Evolutionary conservation across 75 land plant genomes (phyloP), one percentile per base, ranked within the genome.

Genomic region (Chamaecyparis obtusa): DNA sequence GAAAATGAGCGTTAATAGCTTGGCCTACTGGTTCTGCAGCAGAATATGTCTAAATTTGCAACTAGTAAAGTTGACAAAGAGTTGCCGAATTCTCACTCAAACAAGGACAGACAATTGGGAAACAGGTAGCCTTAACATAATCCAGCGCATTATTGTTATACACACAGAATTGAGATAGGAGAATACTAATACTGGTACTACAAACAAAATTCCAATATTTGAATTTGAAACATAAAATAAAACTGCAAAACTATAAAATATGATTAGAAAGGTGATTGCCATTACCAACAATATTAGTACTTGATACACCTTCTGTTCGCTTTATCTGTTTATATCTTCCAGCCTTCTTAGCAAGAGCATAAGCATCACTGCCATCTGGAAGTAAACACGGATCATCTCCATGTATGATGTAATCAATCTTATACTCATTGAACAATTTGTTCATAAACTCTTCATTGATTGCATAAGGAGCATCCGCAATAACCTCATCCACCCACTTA

Each of bases 231-330:
- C n/a, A 24, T 81, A 46, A 44, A 44, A 46, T 27, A 74, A 33
- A 74, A 46, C 49, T 81, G 83, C 83, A 81, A 81, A 81, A 32
- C 48, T 44, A 27, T 81, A 51, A 81, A 44, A 51, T n/a, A 81
- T 44, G 49, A 46, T 43, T 27, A 81, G 24, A 46, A 81, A 81
- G 83, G 48, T n/a, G 14, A 81, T 27, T n/a, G n/a, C 4, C 9
- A 77, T 76, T 96, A 97, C 98, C 99, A 92, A 97, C 99, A 89
- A 97, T 97, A 89, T 97, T 98, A 74, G 99, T 97, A 92, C 99
- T 97, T 19, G 99, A 97, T 27, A 97, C 97, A 16, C 99, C 99
- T 94, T 97, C 99, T 2, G 99, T 97, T 24, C 99, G 92, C 83
- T 97, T 97, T 84, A 97, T 97, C 91, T 97, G 99, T 90, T 96